Conservation (phyloP, 345 rosid genomes). For the Zanthoxylum bungeanum region DNA sequence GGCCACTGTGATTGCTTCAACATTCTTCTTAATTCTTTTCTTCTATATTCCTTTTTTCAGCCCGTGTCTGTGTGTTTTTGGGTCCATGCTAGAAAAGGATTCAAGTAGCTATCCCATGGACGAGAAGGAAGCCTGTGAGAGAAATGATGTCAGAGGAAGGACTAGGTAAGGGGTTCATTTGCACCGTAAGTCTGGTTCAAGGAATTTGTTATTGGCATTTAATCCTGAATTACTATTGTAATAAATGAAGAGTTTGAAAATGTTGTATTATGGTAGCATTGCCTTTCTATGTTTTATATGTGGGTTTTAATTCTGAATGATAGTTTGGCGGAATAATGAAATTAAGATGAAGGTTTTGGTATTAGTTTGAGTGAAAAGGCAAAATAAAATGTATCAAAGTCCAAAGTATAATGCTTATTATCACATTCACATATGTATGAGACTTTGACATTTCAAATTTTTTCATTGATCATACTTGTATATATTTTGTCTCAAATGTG, state of each 20-base stretch:
- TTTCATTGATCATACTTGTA: not conserved
- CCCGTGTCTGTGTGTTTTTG: no score
- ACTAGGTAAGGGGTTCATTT: slow-evolving; percentile 41
- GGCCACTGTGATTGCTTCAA: no score
- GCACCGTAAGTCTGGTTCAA: not conserved
- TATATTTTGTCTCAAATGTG: not conserved
- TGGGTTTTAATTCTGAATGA: not conserved
- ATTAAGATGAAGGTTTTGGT: not conserved
- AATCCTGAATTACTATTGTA: not conserved
- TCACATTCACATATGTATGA: not conserved
- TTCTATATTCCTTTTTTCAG: no score
- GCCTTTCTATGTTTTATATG: not conserved
- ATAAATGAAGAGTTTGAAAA: not conserved
- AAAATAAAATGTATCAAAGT: not conserved
- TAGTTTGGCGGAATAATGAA: not conserved
- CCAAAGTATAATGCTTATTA: not conserved
- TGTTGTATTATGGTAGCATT: not conserved
- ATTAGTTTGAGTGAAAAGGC: not conserved
- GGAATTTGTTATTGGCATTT: not conserved
- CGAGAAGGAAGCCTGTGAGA: slow-evolving; percentile 42
- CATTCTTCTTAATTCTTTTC: no score
- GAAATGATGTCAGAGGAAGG: slow-evolving; percentile 60
- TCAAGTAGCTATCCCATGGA: slow-evolving; percentile 42
- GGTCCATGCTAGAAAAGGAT: slow-evolving; percentile 29
- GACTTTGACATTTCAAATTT: not conserved